A percentile compares a stretch with the other conserved stretches of the same genome.
phyloP scores from a whole-genome alignment of 768 basidiomycete species.

The Imleria badia region DNA sequence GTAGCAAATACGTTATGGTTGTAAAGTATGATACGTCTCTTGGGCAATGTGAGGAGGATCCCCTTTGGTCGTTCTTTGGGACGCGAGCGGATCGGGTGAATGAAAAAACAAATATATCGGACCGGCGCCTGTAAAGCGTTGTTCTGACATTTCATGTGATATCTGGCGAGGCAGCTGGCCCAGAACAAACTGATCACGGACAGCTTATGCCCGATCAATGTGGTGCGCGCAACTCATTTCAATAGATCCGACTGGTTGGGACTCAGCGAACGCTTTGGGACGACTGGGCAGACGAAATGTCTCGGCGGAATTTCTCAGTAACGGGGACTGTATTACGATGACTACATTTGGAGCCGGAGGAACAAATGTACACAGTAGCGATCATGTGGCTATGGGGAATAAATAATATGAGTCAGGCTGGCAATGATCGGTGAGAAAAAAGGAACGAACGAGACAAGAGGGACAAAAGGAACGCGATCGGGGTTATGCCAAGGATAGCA shows the following conservation, averaged over 20 bases:
- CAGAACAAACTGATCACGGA: neutral
- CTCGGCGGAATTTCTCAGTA: conserved; percentile 22
- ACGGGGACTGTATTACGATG: conserved; percentile 14
- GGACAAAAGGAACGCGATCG: conserved; percentile 16
- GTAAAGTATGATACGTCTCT: conserved; percentile 33
- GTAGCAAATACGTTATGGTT: conserved; percentile 38
- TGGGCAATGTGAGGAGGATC: conserved; percentile 9
- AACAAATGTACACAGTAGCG: conserved; percentile 21
- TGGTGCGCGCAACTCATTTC: conserved; percentile 13
- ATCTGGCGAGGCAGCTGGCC: neutral
- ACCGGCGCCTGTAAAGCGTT: neutral
- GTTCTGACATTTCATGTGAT: conserved; percentile 21
- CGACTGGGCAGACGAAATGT: conserved; percentile 3
- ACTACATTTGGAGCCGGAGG: conserved; percentile 15
- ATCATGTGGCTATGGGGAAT: conserved; percentile 20
- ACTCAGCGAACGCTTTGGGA: conserved; percentile 16
- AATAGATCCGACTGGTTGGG: conserved; percentile 7
- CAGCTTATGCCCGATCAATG: conserved; percentile 10
- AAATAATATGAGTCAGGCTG: conserved; percentile 16
- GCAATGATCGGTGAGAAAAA: conserved; percentile 23
- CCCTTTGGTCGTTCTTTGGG: neutral
- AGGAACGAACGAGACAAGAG: conserved; percentile 17
- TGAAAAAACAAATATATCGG: neutral
- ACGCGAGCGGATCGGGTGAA: neutral
- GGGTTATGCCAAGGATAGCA: conserved; percentile 18